Evolutionary conservation across 768 basidiomycete genomes (phyloP), one percentile per base, ranked within the genome.

Genomic region (Leccinum fibrillosum): DNA sequence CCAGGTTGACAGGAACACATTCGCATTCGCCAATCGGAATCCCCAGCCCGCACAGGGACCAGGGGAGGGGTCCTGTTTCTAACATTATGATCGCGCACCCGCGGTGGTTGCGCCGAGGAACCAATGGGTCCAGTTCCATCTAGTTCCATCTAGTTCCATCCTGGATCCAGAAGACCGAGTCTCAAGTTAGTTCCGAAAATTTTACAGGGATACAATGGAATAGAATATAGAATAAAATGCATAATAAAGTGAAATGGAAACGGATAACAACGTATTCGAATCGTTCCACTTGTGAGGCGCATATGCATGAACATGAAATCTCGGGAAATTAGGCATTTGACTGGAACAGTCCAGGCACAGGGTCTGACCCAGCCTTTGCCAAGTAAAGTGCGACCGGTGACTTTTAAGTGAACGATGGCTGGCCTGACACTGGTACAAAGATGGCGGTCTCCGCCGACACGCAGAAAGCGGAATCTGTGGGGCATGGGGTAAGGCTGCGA

Each of bases 401-500:
- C 10, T 19, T n/a, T 44, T 19, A 5, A 42, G 39, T 42, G 10
- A 54, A 19, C 34, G 45, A 26, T 25, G 65, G 55, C 57, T 32
- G 56, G 48, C 59, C 52, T 47, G 59, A 55, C 60, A 57, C 32
- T 34, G 12, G 57, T 25, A 69, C 69, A 66, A 64, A 66, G 62
- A 62, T 62, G 69, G 68, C 23, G 51, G 53, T 44, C 60, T 69
- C 55, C 30, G 62, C 52, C 45, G 57, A 57, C 66, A 70, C 50
- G 62, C 68, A 61, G 60, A 56, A 57, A 25, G 45, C 35, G 52
- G 55, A 49, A 52, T 56, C 54, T 65, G 60, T 60, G 68, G 66
- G 62, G 62, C 61, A 62, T 61, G 68, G 68, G 69, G 69, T 62
- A 62, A 68, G 61, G 64, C 66, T 62, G 56, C 66, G 53, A 52